Base-by-base conservation (phyloP, 441 rosid genomes). In the Melastoma candidum region DNA sequence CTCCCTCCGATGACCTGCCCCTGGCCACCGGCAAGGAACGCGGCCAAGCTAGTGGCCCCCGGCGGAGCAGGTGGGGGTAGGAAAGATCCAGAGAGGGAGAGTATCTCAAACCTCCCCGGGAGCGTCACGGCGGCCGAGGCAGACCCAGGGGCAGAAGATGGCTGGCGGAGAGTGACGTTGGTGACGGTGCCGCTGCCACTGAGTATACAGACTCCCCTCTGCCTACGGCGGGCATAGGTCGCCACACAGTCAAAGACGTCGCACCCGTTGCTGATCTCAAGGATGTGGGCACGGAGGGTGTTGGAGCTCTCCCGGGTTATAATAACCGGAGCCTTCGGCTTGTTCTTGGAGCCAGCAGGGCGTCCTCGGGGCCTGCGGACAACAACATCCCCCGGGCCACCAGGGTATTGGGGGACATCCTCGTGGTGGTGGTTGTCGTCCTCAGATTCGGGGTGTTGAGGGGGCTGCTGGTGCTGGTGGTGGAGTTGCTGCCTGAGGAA, bases 151-250 rank as follows among this genome's bases (percentile, higher is more conserved):
- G 58, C 26, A 2, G 58, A 6, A 1, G 48, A 26, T 25, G 58
- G 58, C 26, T 54, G 58, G n/a, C 48, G 47, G 48, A 54, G 48
- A 9, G 29, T 54, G 48, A 54, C 58, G 48, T 54, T 54, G 36
- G 58, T 54, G 58, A 54, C 58, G 9, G 12, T 43, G 8, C 58
- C 58, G 36, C 48, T 44, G 29, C 58, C 58, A n/a, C 58, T 54
- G 14, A 54, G 58, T 5, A 54, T 4, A 44, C 48, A 54, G 6
- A 54, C 25, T 10, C 48, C 48, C 7, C 58, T 24, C 48, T 17
- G 48, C 25, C 48, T 46, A 8, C 58, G 27, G 12, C 12, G 46
- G 11, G 48, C 48, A 7, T 54, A 54, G 47, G 48, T 25, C 17
- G 48, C 48, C 58, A 54, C 46, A 17, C 27, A 14, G n/a, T 43